Conservation (phyloP, 2,329 filamentous ascomycete species). For the Aspergillus sp. region DNA sequence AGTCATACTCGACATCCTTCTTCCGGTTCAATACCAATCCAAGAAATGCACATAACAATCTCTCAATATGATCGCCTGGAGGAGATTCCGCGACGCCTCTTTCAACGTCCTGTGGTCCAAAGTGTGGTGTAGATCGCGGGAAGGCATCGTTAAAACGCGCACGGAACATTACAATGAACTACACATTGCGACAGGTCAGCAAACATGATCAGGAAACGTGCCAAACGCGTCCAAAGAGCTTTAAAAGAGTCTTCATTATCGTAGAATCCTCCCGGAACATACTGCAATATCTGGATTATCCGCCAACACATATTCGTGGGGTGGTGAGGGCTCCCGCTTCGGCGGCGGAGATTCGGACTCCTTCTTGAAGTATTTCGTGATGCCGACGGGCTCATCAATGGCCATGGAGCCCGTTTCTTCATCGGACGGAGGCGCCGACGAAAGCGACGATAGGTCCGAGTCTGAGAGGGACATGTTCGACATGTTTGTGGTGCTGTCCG, state of each 20-base stretch:
- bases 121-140: slow-evolving; percentile 80
- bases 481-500: slow-evolving; percentile 32
- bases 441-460: slow-evolving; percentile 60
- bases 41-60: slow-evolving; percentile 84
- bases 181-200: slow-evolving; percentile 37
- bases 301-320: slow-evolving; percentile 84
- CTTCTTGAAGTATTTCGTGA: slow-evolving; percentile 53
- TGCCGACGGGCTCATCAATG: slow-evolving; percentile 44
- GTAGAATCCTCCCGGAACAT: slow-evolving; percentile 51
- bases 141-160: slow-evolving; percentile 90
- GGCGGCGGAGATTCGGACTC: slow-evolving; percentile 61
- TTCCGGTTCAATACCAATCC: slow-evolving; percentile 92
- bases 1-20: slow-evolving; percentile 93
- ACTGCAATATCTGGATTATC: slow-evolving; percentile 93
- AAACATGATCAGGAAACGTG: slow-evolving; percentile 32
- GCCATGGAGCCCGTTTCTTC: slow-evolving; percentile 53
- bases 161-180: slow-evolving; percentile 99
- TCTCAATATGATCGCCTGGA: slow-evolving; percentile 83
- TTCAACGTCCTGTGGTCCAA: slow-evolving; percentile 94
- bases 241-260: slow-evolving; percentile 37
- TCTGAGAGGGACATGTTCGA: slow-evolving; percentile 54
- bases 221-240: slow-evolving; percentile 31
- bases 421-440: slow-evolving; percentile 61
- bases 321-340: slow-evolving; percentile 83
- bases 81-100: slow-evolving; percentile 74